Conservation (phyloP, 257 asterid genomes). For the Cruciata laevipes region DNA sequence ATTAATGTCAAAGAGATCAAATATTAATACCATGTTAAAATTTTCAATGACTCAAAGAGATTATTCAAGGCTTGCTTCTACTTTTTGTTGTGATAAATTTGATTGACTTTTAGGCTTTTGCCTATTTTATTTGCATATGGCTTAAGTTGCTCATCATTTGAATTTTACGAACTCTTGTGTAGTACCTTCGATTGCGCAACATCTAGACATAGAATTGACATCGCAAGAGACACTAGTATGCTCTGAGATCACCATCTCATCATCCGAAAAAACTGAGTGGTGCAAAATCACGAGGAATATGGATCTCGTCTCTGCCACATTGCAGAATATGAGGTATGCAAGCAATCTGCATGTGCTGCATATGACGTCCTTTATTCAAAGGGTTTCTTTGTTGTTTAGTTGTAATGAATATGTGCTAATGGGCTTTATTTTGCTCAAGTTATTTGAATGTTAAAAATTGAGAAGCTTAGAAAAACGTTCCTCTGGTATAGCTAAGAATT, state of each 20-base stretch:
- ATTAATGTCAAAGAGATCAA: too few relatives aligned
- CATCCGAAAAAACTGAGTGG: conserved; percentile 59
- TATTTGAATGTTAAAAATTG: background rate
- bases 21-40: background rate
- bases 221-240: conserved; percentile 41
- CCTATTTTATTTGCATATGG: background rate
- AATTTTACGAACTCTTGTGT: conserved; percentile 23
- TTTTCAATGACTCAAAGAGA: background rate
- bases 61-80: background rate
- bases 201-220: conserved; percentile 62
- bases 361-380: background rate
- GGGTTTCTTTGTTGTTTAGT: background rate
- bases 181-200: conserved; percentile 57
- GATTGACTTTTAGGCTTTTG: background rate
- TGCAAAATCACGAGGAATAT: conserved; percentile 76
- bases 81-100: background rate
- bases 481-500: background rate
- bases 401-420: background rate
- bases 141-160: conserved; percentile 8
- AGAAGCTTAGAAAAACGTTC: background rate
- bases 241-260: conserved; percentile 41
- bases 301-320: conserved; percentile 57
- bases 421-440: background rate
- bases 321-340: conserved; percentile 59
- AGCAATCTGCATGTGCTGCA: background rate